These are phyloP conservation scores for Cyberlindnera misumaiensis DNA, from an alignment of 805 yeast genomes.

Conservation along the genomic window DNA sequence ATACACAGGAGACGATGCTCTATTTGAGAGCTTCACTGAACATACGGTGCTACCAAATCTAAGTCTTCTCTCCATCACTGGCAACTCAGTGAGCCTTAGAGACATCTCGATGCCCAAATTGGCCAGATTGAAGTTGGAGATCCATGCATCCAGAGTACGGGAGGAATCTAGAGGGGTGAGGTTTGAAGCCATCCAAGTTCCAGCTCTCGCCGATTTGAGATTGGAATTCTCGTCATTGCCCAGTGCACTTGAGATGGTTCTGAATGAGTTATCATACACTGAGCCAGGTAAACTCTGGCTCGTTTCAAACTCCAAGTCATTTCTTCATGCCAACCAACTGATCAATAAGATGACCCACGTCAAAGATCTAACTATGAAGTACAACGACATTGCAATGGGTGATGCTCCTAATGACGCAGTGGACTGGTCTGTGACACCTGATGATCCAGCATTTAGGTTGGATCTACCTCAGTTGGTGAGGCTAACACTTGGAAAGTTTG, in stretches of 20 bases:
- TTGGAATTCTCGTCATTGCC: conserved; percentile 9
- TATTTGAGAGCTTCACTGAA: neutral
- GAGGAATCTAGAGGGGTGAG: neutral
- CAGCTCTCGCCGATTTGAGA: conserved; percentile 4
- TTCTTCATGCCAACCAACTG: conserved; percentile 4
- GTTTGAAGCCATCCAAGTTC: conserved; percentile 1
- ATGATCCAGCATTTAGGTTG: conserved; percentile 1
- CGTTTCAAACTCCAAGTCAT: conserved; percentile 9
- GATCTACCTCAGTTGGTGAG: conserved; percentile 2
- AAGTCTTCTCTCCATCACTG: conserved; percentile 11
- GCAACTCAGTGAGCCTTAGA: conserved; percentile 16
- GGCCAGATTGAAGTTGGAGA: conserved; percentile 5
- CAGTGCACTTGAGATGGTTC: conserved; percentile 4
- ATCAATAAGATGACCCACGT: conserved; percentile 3
- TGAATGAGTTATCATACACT: neutral
- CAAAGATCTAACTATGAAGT: conserved; percentile 1
- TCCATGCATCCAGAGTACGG: conserved; percentile 17
- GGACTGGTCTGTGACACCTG: too few relatives aligned
- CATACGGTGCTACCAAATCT: conserved; percentile 5
- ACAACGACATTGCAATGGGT: conserved; percentile 8
- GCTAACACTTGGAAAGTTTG: conserved; percentile 9
- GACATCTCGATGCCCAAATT: conserved; percentile 10
- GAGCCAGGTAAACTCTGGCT: too few relatives aligned
- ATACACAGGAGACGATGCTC: conserved; percentile 10
- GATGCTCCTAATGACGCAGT: neutral